Evolutionary conservation across 345 rosid species (phyloP).

Genomic region (Citrus sp.): DNA sequence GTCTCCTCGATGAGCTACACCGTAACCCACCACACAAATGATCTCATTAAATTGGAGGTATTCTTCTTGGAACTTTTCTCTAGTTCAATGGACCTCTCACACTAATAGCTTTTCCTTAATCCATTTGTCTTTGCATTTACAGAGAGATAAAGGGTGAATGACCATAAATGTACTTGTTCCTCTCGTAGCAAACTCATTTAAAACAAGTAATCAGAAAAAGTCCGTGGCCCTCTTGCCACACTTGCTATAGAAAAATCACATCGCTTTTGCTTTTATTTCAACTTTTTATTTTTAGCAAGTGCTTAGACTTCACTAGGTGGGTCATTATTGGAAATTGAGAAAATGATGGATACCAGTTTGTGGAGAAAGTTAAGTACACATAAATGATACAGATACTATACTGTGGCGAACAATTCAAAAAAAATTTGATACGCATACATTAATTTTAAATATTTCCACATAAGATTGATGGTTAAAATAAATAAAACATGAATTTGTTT

Average conservation of each 20-base stretch:
- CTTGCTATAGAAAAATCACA: background rate
- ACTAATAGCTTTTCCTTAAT: background rate
- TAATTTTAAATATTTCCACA: too few species aligned
- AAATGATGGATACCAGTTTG: background rate
- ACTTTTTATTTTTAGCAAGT: background rate
- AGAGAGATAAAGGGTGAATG: background rate
- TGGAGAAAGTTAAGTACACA: background rate
- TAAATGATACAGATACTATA: background rate
- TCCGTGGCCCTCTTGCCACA: slow-evolving; percentile 6
- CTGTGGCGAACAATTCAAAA: background rate
- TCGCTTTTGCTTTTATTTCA: background rate
- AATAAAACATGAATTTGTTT: too few species aligned
- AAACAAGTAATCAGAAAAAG: background rate
- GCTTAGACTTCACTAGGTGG: background rate
- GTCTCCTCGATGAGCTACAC: background rate
- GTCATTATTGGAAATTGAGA: background rate
- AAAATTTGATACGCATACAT: too few species aligned
- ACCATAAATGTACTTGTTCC: background rate
- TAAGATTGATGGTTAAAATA: too few species aligned
- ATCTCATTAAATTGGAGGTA: background rate
- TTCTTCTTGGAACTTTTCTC: background rate
- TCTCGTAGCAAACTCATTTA: background rate
- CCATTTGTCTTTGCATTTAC: background rate
- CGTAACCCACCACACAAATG: background rate
- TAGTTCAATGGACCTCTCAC: background rate